phyloP scores from a whole-genome alignment of 352 stramenopile genomes.

The Globisporangium heterothallicum region DNA sequence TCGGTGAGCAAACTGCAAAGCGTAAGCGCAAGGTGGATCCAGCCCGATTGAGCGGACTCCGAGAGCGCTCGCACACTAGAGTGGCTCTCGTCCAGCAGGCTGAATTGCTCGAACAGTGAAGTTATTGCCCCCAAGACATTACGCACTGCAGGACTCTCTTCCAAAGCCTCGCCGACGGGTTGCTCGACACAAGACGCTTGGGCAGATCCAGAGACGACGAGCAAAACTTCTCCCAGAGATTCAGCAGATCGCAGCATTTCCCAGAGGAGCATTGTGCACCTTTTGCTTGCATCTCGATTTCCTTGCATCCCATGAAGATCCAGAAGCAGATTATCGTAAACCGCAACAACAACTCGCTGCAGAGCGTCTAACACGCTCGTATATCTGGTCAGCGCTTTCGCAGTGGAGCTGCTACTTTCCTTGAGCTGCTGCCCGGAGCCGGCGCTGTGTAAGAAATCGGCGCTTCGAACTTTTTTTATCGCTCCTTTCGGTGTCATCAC shows the following conservation, averaged over 20 bases:
- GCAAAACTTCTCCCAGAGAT: neutral
- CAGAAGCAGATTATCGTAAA: slow-evolving; percentile 30
- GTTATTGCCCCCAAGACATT: slow-evolving; percentile 19
- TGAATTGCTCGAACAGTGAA: slow-evolving; percentile 19
- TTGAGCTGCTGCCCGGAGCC: slow-evolving; percentile 3
- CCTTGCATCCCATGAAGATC: slow-evolving; percentile 20
- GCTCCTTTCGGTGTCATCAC: slow-evolving; percentile 44
- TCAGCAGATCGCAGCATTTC: neutral
- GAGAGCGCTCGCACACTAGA: neutral
- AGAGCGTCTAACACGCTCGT: slow-evolving; percentile 23
- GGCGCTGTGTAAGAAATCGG: slow-evolving; percentile 14
- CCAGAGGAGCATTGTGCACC: neutral
- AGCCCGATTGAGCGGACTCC: neutral
- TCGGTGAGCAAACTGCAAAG: neutral
- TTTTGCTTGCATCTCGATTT: slow-evolving; percentile 3
- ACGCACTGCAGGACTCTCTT: slow-evolving; percentile 8
- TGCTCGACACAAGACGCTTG: neutral
- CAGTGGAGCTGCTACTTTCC: neutral
- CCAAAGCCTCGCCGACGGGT: slow-evolving; percentile 3
- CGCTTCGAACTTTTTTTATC: slow-evolving; percentile 36
- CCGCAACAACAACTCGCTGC: slow-evolving; percentile 15
- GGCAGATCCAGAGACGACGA: neutral
- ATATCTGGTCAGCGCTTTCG: slow-evolving; percentile 13
- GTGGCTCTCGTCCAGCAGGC: slow-evolving; percentile 11
- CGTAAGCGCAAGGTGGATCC: slow-evolving; percentile 3